Base-by-base conservation (phyloP, 2,329 filamentous ascomycete species). In the Trichophyton simii region DNA sequence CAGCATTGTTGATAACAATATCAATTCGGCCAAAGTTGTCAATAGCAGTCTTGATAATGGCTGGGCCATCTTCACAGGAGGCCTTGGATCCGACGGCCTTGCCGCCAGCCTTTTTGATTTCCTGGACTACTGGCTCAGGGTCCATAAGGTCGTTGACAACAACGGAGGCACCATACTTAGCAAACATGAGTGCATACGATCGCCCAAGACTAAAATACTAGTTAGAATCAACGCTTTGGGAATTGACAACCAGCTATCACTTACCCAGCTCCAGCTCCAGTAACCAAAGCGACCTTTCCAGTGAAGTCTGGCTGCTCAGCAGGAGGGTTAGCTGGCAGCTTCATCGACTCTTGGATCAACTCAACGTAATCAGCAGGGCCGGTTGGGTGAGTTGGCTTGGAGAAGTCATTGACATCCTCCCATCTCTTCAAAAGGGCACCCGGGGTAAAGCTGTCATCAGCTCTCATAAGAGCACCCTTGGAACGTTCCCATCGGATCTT, bases 111-210 rank as follows among this genome's bases (percentile, higher is more conserved):
- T 91, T 88, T 79, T 88, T 87, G 72, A 99, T 97, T 80, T 99
- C 94, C 68, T 87, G 83, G 44, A 97, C 94, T 42, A 95, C 90
- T 58, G 83, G 83, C 71, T 96, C 91, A 4, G 94, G 94, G 79
- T 97, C 87, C 58, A 87, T 83, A n/a, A 99, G 81, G 72, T 99
- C 94, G 77, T 99, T 99, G 68, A 99, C 90, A 38, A 97, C 92
- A 28, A 99, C 80, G 59, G 87, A 85, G 42, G 89, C 89, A 63
- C 90, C 90, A 63, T 86, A 81, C 77, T 90, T 91, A 67, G 88
- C 88, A 70, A 96, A 95, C 52, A 90, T 87, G 69, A 97, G 80
- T 69, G 85, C 86, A 77, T 99, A 99, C 60, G 88, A 86, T 61
- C 94, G 90, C 64, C 94, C 94, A 64, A 99, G 91, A 74, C 89